phyloP scores from a whole-genome alignment of 1,139 yeast genomes.

The Zygosaccharomyces sapae region DNA sequence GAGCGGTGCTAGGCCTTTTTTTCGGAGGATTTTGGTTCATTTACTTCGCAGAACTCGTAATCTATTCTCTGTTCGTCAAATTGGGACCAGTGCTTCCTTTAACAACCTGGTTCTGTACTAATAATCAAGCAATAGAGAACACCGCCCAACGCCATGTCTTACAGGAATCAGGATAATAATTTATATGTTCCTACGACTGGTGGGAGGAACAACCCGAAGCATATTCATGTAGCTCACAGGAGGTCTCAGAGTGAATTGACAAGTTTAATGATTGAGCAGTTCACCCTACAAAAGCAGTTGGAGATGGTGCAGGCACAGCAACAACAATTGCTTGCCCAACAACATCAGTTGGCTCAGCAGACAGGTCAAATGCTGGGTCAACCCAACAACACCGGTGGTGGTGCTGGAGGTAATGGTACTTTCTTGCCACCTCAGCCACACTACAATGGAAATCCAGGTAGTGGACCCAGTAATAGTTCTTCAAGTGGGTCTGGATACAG shows the following conservation, averaged over 20 bases:
- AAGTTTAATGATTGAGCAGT: constrained; percentile 89
- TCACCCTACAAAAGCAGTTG: constrained; percentile 86
- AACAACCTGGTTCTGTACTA: not conserved
- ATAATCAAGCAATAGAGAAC: not conserved
- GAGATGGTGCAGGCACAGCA: constrained; percentile 90
- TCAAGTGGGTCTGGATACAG: constrained; percentile 24
- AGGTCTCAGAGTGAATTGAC: constrained; percentile 93
- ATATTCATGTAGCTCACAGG: constrained; percentile 86
- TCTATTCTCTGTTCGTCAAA: not conserved
- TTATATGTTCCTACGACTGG: constrained; percentile 35
- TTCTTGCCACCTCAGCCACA: constrained; percentile 29
- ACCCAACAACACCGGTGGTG: constrained; percentile 8
- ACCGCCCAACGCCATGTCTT: constrained; percentile 12
- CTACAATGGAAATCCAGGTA: constrained; percentile 32
- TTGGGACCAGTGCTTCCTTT: not conserved
- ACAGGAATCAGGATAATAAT: constrained; percentile 18
- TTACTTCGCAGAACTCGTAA: not conserved
- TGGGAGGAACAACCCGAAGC: constrained; percentile 44
- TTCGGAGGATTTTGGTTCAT: not conserved
- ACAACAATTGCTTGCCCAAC: constrained; percentile 72
- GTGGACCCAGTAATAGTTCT: constrained; percentile 15
- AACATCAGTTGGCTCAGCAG: constrained; percentile 46
- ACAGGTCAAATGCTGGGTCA: constrained; percentile 22
- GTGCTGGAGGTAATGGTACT: constrained; percentile 16
- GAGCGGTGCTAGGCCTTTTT: not conserved